Base-by-base conservation (phyloP, 2,329 filamentous ascomycete species). In the Lecanicillium sp. region DNA sequence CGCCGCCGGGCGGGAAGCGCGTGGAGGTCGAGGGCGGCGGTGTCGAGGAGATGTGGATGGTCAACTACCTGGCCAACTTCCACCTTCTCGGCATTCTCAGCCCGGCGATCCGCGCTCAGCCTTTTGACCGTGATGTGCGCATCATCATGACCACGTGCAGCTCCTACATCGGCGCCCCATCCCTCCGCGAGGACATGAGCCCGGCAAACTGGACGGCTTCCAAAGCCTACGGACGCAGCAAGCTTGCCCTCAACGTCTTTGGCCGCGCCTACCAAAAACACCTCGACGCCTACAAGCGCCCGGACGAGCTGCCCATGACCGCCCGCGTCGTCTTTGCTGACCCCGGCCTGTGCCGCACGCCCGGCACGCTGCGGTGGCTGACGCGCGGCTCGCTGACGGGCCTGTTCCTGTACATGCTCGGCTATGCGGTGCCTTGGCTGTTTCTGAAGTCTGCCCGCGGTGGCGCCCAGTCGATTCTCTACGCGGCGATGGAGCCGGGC, bases 21-120 rank as follows among this genome's bases (percentile, higher is more conserved):
- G 70, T 66, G 1, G 70, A 78, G 54, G 95, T 90, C 0, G 68
- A 74, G 5, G 90, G 96, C 60, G 90, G 96, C 60, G 90, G 89
- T 1, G 71, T 97, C 12, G 91, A 97, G 62, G 78, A 84, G 55
- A 91, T 86, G 52, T 97, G 90, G 90, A 89, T 90, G 69, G 75
- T 97, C 58, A 98, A 98, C 63, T 98, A 90, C 65, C 77, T 98
- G 32, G 86, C 90, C 54, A 97, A 96, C 65, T 97, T 96, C 69
- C 94, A 98, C 61, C 75, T 98, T 3, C 75, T 98, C 37, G 87
- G 87, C 55, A 94, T 98, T 24, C 74, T 98, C 29, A 93, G 86
- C 57, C 93, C 93, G 0, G 91, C 93, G 0, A 75, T 98, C 51
- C 81, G 89, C 55, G 89, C 87, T 1, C 93, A 98, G 66, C 93